Conservation (phyloP, 179 eudicot species). For the Silene vulgaris region DNA sequence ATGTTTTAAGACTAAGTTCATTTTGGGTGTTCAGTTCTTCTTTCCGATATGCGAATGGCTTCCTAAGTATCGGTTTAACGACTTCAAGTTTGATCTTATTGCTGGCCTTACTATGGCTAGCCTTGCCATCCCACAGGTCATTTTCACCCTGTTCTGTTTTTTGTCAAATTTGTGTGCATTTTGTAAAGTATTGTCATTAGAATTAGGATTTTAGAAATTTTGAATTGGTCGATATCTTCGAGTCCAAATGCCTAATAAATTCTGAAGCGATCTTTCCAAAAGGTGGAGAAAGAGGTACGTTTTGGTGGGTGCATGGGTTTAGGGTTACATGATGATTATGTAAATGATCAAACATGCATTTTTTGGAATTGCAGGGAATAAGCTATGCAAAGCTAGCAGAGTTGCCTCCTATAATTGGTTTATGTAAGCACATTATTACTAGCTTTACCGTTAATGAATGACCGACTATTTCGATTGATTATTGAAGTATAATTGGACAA, state of each 20-base stretch:
- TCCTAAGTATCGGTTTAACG: conserved; percentile 38
- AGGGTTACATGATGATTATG: too few species aligned
- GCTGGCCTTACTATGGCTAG: conserved; percentile 96
- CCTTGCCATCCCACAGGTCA: conserved; percentile 68
- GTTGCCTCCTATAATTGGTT: conserved; percentile 83
- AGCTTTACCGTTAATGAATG: not conserved
- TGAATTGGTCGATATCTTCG: too few species aligned
- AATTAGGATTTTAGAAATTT: too few species aligned
- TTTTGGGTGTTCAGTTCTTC: conserved; percentile 59
- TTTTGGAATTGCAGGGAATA: conserved; percentile 54
- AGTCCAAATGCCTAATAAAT: too few species aligned
- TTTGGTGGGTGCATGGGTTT: too few species aligned
- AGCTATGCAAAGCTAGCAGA: conserved; percentile 91
- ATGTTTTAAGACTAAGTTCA: conserved; percentile 29
- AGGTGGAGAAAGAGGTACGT: too few species aligned
- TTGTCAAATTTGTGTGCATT: too few species aligned
- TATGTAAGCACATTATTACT: conserved; percentile 35
- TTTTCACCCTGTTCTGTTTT: too few species aligned
- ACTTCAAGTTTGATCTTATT: conserved; percentile 52
- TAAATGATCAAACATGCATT: too few species aligned
- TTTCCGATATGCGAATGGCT: conserved; percentile 81
- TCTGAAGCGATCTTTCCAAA: too few species aligned
- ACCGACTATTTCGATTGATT: too few species aligned
- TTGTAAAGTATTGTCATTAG: too few species aligned
- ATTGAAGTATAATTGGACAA: not conserved